These are phyloP conservation scores for Saksenaea vasiformis DNA, from an alignment of 371 early-diverging fungal species.

Conservation along the genomic window DNA sequence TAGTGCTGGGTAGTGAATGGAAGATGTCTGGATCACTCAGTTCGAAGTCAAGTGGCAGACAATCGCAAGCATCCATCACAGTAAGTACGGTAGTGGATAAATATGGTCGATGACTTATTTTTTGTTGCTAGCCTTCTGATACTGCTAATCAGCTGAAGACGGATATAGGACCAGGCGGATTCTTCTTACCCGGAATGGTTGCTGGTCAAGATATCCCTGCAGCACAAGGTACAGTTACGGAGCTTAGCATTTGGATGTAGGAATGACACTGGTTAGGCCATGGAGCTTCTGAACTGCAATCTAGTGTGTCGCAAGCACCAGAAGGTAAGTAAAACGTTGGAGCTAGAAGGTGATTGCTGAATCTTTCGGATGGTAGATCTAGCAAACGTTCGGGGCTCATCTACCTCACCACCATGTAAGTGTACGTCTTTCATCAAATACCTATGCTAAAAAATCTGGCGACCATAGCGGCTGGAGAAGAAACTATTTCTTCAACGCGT, in stretches of 20 bases:
- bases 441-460: neutral
- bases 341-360: neutral
- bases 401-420: constrained; percentile 6
- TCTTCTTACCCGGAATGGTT: constrained; percentile 12
- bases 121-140: neutral
- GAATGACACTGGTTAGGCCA: too few species aligned
- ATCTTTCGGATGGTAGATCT: neutral
- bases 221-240: neutral
- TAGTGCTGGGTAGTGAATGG: constrained; percentile 43
- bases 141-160: neutral
- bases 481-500: neutral
- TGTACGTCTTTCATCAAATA: neutral
- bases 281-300: too few species aligned
- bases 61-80: neutral
- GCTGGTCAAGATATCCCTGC: neutral
- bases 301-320: too few species aligned
- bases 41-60: neutral
- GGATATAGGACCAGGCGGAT: constrained; percentile 20
- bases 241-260: too few species aligned
- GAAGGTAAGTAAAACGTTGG: neutral
- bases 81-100: neutral
- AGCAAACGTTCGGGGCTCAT: neutral
- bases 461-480: neutral
- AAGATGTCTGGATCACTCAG: constrained; percentile 24
- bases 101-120: neutral